phyloP scores from a whole-genome alignment of 108 stramenopile species.

The Aurantiochytrium sp. region DNA sequence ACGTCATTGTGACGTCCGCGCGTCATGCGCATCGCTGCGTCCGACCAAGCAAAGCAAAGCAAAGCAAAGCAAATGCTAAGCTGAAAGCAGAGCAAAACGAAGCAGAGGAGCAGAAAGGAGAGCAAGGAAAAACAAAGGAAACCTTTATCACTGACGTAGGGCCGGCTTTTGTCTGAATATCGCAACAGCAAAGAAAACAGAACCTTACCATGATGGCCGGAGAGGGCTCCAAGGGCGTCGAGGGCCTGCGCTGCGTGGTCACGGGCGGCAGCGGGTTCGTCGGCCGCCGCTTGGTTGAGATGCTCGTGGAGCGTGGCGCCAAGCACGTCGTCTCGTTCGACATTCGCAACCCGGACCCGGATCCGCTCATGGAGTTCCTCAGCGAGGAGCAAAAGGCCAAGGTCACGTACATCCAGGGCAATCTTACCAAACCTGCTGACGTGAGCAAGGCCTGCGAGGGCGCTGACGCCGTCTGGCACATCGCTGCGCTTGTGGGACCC shows the following conservation, averaged over 20 bases:
- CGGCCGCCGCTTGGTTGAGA: conserved; percentile 88
- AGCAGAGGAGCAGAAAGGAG: not conserved
- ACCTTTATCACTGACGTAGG: too few relatives aligned
- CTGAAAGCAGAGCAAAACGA: too few relatives aligned
- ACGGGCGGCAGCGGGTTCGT: conserved; percentile 90
- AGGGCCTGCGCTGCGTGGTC: conserved; percentile 50
- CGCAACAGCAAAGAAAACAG: not conserved
- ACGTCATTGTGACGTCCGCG: too few relatives aligned
- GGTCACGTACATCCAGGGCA: conserved; percentile 34
- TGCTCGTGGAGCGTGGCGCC: conserved; percentile 87
- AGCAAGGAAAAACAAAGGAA: not conserved
- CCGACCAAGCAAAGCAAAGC: too few relatives aligned
- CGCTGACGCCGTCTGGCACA: conserved; percentile 81
- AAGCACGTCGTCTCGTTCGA: conserved; percentile 84
- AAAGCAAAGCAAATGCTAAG: too few relatives aligned
- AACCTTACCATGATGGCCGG: not conserved
- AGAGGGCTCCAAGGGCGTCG: conserved; percentile 12
- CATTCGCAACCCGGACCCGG: conserved; percentile 55
- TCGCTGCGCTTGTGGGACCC: conserved; percentile 92
- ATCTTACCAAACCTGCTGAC: conserved; percentile 67
- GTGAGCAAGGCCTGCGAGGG: conserved; percentile 66
- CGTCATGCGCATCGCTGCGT: too few relatives aligned
- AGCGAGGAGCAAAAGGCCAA: not conserved
- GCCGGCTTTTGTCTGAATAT: too few relatives aligned
- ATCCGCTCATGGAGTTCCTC: conserved; percentile 37